phyloP scores from a whole-genome alignment of 2,329 filamentous ascomycete genomes.

The Penicillium sclerotigenum region DNA sequence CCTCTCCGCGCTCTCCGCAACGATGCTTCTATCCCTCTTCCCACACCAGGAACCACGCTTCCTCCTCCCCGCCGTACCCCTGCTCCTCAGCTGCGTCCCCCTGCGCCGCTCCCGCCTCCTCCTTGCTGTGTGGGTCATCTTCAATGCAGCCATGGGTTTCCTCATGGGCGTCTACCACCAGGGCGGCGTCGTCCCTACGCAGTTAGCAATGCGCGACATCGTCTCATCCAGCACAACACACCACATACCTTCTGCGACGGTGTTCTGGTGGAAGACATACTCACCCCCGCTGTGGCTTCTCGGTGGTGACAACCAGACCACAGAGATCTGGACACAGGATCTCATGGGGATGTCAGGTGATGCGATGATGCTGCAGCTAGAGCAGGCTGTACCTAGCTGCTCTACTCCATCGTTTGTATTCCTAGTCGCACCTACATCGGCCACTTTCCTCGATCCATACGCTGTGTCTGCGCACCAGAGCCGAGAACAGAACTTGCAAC shows the following conservation, averaged over 20 bases:
- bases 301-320: conserved; percentile 35
- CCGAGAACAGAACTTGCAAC: conserved; percentile 26
- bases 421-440: conserved; percentile 47
- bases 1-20: conserved; percentile 44
- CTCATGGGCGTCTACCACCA: conserved; percentile 55
- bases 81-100: conserved; percentile 50
- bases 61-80: conserved; percentile 50
- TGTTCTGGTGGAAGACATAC: conserved; percentile 57
- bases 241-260: conserved; percentile 28
- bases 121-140: conserved; percentile 46
- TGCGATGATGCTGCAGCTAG: conserved; percentile 41
- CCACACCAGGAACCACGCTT: conserved; percentile 55
- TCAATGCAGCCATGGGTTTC: conserved; percentile 49
- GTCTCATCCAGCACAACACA: conserved; percentile 28
- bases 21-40: conserved; percentile 45
- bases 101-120: conserved; percentile 43
- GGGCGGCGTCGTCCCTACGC: conserved; percentile 51
- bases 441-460: conserved; percentile 43
- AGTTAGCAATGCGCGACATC: conserved; percentile 46
- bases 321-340: conserved; percentile 43
- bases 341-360: conserved; percentile 48
- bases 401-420: conserved; percentile 31
- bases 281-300: conserved; percentile 52
- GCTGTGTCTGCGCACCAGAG: conserved; percentile 5
- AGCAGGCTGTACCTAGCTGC: conserved; percentile 34